phyloP scores from a whole-genome alignment of 305 asterid species.

The Fraxinus greggii region DNA sequence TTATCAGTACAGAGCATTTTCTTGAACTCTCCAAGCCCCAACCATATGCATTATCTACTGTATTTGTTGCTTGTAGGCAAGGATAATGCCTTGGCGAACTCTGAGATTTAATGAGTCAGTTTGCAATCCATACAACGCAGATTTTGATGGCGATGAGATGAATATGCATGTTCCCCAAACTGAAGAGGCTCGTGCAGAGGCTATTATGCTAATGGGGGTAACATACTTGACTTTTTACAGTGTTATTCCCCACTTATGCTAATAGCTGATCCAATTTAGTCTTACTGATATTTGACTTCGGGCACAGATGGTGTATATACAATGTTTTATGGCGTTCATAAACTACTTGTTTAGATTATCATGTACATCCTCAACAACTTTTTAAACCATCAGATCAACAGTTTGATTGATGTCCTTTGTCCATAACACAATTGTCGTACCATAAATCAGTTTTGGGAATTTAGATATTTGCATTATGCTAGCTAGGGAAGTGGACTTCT shows the following conservation, averaged over 20 bases:
- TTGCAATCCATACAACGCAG: constrained; percentile 97
- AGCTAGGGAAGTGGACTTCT: background rate
- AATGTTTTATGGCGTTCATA: background rate
- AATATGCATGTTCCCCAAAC: constrained; percentile 99
- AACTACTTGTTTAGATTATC: background rate
- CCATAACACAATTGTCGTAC: background rate
- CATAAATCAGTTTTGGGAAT: background rate
- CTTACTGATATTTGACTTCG: constrained; percentile 14
- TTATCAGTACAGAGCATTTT: background rate
- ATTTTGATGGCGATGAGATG: constrained; percentile 99
- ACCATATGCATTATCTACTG: constrained; percentile 17
- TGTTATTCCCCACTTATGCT: background rate
- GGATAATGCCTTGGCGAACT: constrained; percentile 99
- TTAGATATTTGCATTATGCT: background rate
- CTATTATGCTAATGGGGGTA: constrained; percentile 95
- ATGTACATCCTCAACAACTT: background rate
- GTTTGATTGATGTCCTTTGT: background rate
- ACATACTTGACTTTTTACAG: constrained; percentile 14
- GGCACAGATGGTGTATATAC: background rate
- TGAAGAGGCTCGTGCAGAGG: constrained; percentile 99
- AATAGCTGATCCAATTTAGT: background rate
- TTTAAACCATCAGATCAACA: constrained; percentile 3
- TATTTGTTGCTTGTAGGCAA: constrained; percentile 57
- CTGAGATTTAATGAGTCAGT: constrained; percentile 94
- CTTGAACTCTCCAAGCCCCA: background rate